phyloP scores from a whole-genome alignment of 192 early-diverging fungal genomes.

The Coemansia sp. region DNA sequence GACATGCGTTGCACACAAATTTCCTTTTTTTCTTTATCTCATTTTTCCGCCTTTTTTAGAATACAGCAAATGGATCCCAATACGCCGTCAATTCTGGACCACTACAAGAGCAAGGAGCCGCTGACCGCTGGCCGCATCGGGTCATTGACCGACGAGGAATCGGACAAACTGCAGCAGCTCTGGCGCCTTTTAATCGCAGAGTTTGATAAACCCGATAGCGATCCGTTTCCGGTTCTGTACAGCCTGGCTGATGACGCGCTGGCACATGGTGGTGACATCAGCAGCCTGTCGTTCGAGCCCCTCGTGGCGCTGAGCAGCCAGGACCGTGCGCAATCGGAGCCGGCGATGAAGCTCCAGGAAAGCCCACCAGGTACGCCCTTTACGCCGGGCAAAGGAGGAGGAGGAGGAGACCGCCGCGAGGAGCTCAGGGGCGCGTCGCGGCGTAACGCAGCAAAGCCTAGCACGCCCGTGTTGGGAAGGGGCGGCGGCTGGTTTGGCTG shows the following conservation, averaged over 20 bases:
- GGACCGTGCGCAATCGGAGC: neutral
- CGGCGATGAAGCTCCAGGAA: neutral
- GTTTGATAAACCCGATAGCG: conserved; percentile 9
- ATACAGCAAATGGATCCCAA: conserved; percentile 4
- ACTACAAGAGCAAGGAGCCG: conserved; percentile 22
- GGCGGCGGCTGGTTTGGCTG: conserved; percentile 5
- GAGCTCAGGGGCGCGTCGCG: too few species aligned
- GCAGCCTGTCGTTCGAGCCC: conserved; percentile 34
- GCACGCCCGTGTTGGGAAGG: neutral
- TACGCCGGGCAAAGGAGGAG: too few species aligned
- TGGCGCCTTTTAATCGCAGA: conserved; percentile 48
- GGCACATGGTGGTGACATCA: conserved; percentile 2
- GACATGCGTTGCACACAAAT: too few species aligned
- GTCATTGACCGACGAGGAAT: conserved; percentile 35
- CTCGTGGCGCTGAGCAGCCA: conserved; percentile 24
- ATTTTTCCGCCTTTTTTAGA: neutral
- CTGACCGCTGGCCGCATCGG: conserved; percentile 36
- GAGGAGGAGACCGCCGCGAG: too few species aligned
- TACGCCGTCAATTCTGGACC: conserved; percentile 20
- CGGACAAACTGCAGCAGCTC: conserved; percentile 47
- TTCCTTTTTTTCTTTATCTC: too few species aligned
- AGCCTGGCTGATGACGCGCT: conserved; percentile 3
- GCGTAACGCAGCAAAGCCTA: too few species aligned
- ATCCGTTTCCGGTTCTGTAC: conserved; percentile 16
- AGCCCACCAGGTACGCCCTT: too few species aligned